These are phyloP conservation scores for Phytophthora pistaciae DNA, from an alignment of 352 stramenopile genomes.

Conservation along the genomic window DNA sequence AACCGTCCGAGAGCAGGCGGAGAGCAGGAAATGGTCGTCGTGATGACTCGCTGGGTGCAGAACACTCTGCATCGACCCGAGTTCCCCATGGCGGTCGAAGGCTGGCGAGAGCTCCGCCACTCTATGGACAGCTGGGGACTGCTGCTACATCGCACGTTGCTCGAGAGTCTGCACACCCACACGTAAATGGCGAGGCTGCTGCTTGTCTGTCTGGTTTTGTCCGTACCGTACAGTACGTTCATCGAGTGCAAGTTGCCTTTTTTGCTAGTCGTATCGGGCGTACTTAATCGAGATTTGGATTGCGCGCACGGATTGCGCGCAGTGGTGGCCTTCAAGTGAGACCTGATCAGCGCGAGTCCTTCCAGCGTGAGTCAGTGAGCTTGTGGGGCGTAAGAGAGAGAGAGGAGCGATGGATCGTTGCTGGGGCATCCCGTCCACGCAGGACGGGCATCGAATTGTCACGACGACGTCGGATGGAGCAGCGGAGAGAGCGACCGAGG, in stretches of 20 bases:
- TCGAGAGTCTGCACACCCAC: slow-evolving; percentile 33
- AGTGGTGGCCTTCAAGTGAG: slow-evolving; percentile 15
- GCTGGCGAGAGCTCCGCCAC: slow-evolving; percentile 31
- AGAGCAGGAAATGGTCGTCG: slow-evolving; percentile 33
- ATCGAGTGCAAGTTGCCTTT: slow-evolving; percentile 13
- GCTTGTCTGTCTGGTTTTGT: neutral
- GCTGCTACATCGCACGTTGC: slow-evolving; percentile 30
- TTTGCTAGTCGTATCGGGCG: slow-evolving; percentile 2
- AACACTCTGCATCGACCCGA: slow-evolving; percentile 31
- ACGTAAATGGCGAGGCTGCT: neutral
- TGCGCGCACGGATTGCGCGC: slow-evolving; percentile 13
- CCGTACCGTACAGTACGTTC: neutral
- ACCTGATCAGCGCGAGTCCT: neutral
- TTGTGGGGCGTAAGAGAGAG: neutral
- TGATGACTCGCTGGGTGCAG: slow-evolving; percentile 43
- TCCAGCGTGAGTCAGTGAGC: neutral
- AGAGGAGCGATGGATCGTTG: slow-evolving; percentile 15
- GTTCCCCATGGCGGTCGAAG: slow-evolving; percentile 31
- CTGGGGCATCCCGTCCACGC: slow-evolving; percentile 4
- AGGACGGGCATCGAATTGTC: neutral
- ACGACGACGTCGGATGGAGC: neutral
- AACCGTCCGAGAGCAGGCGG: slow-evolving; percentile 8
- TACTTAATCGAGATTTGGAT: slow-evolving; percentile 26
- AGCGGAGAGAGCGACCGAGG: neutral
- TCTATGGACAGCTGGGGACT: slow-evolving; percentile 44